Conservation (phyloP, 2,329 filamentous ascomycete genomes). For the Trichoderma sp. region DNA sequence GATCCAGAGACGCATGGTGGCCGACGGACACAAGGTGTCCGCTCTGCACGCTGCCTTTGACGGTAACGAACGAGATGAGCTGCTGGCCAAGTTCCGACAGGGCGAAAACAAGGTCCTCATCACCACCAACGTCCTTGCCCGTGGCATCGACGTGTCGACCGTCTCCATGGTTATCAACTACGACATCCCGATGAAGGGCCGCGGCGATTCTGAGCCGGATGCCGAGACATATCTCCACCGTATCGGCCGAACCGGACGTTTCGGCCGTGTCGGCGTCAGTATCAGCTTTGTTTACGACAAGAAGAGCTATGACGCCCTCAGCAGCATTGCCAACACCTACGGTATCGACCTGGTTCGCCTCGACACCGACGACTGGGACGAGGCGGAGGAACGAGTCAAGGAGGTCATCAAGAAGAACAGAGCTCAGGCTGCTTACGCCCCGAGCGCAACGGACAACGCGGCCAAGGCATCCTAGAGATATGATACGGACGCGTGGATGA, state of each 20-base stretch:
- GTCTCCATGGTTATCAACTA: constrained; percentile 99
- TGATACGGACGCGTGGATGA: constrained; percentile 28
- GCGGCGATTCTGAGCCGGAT: constrained; percentile 80
- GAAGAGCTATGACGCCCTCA: constrained; percentile 76
- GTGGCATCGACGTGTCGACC: constrained; percentile 87
- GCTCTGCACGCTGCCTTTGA: constrained; percentile 88
- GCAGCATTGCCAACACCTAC: constrained; percentile 78
- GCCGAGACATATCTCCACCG: constrained; percentile 96
- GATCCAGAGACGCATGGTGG: constrained; percentile 83
- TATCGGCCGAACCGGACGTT: constrained; percentile 94
- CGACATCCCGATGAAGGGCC: constrained; percentile 75
- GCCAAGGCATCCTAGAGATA: constrained; percentile 39
- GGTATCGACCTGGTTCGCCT: constrained; percentile 79
- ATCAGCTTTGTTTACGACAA: constrained; percentile 92
- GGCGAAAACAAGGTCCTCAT: constrained; percentile 94
- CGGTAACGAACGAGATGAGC: constrained; percentile 75
- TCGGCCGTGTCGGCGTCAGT: constrained; percentile 92
- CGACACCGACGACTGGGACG: constrained; percentile 86
- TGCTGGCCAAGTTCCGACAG: constrained; percentile 83
- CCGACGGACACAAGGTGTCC: constrained; percentile 88
- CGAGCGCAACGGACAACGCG: constrained; percentile 47
- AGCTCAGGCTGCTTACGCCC: constrained; percentile 58
- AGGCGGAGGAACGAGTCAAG: constrained; percentile 81
- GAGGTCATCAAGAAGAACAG: constrained; percentile 73
- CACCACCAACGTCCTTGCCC: constrained; percentile 93